These are phyloP conservation scores for Trichosporon faecale DNA, from an alignment of 1,284 basidiomycete species.

Conservation along the genomic window DNA sequence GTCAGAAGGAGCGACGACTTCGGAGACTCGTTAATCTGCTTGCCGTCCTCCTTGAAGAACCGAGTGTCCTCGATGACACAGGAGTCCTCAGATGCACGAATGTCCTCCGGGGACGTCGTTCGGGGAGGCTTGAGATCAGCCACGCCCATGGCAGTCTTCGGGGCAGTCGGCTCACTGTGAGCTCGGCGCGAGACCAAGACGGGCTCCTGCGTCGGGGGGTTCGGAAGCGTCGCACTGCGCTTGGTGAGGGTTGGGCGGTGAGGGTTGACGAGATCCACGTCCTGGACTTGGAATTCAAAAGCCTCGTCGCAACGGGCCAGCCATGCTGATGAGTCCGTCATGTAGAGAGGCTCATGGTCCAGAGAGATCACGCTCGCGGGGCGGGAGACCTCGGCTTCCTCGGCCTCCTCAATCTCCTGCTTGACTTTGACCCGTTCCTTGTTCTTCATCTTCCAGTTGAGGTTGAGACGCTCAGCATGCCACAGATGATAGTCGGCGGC, in stretches of 20 bases:
- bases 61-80: background rate
- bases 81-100: background rate
- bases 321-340: background rate
- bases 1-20: conserved; percentile 4
- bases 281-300: background rate
- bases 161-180: background rate
- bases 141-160: background rate
- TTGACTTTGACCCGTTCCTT: background rate
- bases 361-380: background rate
- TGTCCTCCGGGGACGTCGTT: background rate
- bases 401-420: background rate
- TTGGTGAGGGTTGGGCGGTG: background rate
- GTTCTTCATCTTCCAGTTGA: conserved; percentile 6
- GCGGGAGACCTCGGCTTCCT: background rate
- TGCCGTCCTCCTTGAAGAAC: background rate
- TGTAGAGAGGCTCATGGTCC: background rate
- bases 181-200: background rate
- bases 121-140: background rate
- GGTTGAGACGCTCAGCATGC: background rate
- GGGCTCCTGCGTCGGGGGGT: background rate
- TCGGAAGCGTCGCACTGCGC: background rate
- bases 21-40: background rate
- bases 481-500: conserved; percentile 4
- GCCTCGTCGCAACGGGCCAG: background rate
- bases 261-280: background rate